A percentile compares a stretch with the other conserved stretches of the same genome.
phyloP scores from a whole-genome alignment of 371 early-diverging fungal species.

The Rhizopus microsporus region DNA sequence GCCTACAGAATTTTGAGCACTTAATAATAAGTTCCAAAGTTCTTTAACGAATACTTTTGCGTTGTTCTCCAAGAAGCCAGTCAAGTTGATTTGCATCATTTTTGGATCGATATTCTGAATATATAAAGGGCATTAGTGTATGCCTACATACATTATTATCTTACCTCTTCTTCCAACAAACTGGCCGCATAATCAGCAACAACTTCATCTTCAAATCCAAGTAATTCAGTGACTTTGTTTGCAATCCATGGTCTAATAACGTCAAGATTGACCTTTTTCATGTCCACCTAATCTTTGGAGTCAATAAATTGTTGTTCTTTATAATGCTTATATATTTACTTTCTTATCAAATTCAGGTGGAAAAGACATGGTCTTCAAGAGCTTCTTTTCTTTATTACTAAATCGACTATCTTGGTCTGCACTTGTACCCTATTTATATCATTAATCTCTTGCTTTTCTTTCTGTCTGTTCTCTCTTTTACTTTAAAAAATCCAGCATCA shows the following conservation, averaged over 20 bases:
- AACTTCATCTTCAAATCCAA: constrained; percentile 95
- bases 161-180: constrained; percentile 77
- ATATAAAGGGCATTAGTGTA: background rate
- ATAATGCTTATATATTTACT: constrained; percentile 43
- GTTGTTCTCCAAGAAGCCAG: constrained; percentile 89
- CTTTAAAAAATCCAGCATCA: constrained; percentile 57
- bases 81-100: constrained; percentile 92
- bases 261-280: constrained; percentile 85
- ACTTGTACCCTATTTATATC: constrained; percentile 64
- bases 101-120: constrained; percentile 78
- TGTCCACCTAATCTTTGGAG: constrained; percentile 67
- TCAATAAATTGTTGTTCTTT: background rate
- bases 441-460: background rate
- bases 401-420: constrained; percentile 89
- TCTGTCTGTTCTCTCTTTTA: background rate
- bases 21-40: constrained; percentile 88
- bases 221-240: constrained; percentile 68
- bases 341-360: constrained; percentile 81
- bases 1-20: constrained; percentile 80
- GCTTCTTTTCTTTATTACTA: constrained; percentile 86
- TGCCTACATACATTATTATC: background rate
- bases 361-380: constrained; percentile 79
- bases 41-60: constrained; percentile 80
- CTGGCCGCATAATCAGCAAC: constrained; percentile 84
- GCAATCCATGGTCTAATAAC: constrained; percentile 91